phyloP scores from a whole-genome alignment of 2,329 filamentous ascomycete genomes.

The Neofusicoccum umdonicola region DNA sequence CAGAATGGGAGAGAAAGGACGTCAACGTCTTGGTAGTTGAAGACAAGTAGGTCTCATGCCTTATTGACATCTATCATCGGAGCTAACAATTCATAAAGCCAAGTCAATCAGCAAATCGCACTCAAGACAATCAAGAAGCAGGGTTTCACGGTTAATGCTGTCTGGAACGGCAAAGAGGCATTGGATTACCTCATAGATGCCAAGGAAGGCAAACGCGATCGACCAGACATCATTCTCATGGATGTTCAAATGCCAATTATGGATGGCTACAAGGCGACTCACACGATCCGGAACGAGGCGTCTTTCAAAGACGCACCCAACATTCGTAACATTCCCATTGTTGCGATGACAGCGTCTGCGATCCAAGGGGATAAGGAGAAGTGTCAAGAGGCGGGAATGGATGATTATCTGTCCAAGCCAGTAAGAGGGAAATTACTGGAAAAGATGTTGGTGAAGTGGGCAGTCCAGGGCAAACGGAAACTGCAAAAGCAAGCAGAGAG shows the following conservation, averaged over 20 bases:
- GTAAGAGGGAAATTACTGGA: slow-evolving; percentile 68
- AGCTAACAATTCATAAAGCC: slow-evolving; percentile 26
- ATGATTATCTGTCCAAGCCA: slow-evolving; percentile 72
- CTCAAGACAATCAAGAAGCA: slow-evolving; percentile 72
- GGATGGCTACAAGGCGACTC: slow-evolving; percentile 75
- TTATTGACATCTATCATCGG: neutral
- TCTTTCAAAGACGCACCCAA: slow-evolving; percentile 60
- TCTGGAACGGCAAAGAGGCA: slow-evolving; percentile 77
- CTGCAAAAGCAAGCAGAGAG: neutral
- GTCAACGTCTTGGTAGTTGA: slow-evolving; percentile 75
- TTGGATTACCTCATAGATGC: slow-evolving; percentile 65
- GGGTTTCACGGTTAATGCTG: slow-evolving; percentile 67
- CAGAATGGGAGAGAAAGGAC: slow-evolving; percentile 58
- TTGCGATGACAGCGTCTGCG: slow-evolving; percentile 79
- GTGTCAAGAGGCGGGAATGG: slow-evolving; percentile 71
- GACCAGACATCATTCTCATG: slow-evolving; percentile 75
- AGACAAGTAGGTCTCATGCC: slow-evolving; percentile 62
- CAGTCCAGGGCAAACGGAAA: slow-evolving; percentile 44
- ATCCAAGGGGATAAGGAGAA: slow-evolving; percentile 76
- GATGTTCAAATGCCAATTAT: slow-evolving; percentile 68
- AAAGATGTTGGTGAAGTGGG: slow-evolving; percentile 70
- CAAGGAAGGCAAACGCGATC: slow-evolving; percentile 50
- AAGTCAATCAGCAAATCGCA: slow-evolving; percentile 73
- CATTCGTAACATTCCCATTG: slow-evolving; percentile 64
- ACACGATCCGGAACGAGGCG: slow-evolving; percentile 65